Evolutionary conservation across 179 eudicot species (phyloP), one percentile per base, ranked within the genome.

Genomic region (Silene noctiflora): DNA sequence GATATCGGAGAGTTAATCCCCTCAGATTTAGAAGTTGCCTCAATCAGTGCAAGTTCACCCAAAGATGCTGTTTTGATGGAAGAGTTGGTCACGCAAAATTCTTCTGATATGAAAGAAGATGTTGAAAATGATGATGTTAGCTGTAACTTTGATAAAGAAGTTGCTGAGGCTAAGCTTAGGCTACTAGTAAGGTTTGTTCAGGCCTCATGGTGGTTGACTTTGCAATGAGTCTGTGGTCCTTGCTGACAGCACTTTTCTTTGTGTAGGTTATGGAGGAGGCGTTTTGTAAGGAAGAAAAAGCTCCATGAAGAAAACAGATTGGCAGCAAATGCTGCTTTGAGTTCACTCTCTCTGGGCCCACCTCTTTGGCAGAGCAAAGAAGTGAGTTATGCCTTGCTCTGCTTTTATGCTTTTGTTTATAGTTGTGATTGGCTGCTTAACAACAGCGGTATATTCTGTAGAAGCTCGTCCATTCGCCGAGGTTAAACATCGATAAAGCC

Each of bases 251-350:
- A 14, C 69, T 14, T 77, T 69, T 76, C 25, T 67, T 67, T 81
- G 60, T 78, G 79, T 85, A 96, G 99, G 89, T 78, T 86, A 69
- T 96, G 99, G 99, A 93, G 85, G 87, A 87, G 92, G 81, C 89
- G 84, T 19, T 78, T 83, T 61, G 35, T 71, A 46, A 89, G 82
- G 81, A 90, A 79, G 84, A 93, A 80, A 76, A 86, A 88, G 68
- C 42, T 90, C 44, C 92, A 91, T 19, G 91, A 91, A 78, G 86
- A 83, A 71, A 90, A 91, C 72, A 88, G 88, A 81, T 80, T 93
- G 69, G 90, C 98, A 31, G 88, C 97, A 79, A 79, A 76, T 80
- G 89, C 90, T 85, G 99, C 99, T 60, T 75, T 93, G 76, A 85
- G 81, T 87, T 91, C 89, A 61, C 90, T 93, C 19, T 88, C 92